Evolutionary conservation across 768 basidiomycete species (phyloP), one percentile per base, ranked within the genome.

Genomic region (Collybiopsis luxurians): DNA sequence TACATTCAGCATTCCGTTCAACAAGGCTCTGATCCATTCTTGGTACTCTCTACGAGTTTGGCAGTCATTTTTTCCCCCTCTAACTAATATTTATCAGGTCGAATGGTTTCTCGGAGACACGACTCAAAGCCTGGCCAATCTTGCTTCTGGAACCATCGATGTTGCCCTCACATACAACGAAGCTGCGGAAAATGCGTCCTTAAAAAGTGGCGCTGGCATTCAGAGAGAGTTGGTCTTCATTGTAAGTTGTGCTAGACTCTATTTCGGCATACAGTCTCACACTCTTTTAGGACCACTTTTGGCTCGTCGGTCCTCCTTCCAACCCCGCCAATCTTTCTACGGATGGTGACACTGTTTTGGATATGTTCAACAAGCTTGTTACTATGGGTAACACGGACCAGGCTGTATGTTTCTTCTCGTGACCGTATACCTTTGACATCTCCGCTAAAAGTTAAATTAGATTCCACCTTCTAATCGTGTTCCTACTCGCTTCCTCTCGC

Each of bases 41-140:
- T 69, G 6, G 75, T 53, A 43, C 66, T 53, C 78, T 78, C 30
- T 31, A 34, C 13, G 5, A 34, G 61, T 58, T 3, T 21, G 24
- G 42, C 42, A 24, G 45, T 24, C 6, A 10, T 30, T 5, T 12
- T 45, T 52, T n/a, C 48, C 45, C 46, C 6, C 17, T 44, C 6
- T 44, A 5, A 19, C 24, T n/a, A 7, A 44, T 13, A 39, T 50
- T 24, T 11, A 53, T 13, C 54, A 83, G 81, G 73, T 83, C 24
- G 81, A 71, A 12, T 83, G 83, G 83, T 79, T 79, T 63, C 67
- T 82, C 28, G 80, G 80, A 3, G 82, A 84, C 60, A 82, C 80
- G 6, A 83, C 81, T 0, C 71, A 81, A 49, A 80, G 78, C 56
- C 66, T 84, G 1, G 67, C 66, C 0, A 72, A 69, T 44, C 67